Evolutionary conservation across 495 filamentous ascomycete species (phyloP).

Genomic region (Parathielavia appendiculata): DNA sequence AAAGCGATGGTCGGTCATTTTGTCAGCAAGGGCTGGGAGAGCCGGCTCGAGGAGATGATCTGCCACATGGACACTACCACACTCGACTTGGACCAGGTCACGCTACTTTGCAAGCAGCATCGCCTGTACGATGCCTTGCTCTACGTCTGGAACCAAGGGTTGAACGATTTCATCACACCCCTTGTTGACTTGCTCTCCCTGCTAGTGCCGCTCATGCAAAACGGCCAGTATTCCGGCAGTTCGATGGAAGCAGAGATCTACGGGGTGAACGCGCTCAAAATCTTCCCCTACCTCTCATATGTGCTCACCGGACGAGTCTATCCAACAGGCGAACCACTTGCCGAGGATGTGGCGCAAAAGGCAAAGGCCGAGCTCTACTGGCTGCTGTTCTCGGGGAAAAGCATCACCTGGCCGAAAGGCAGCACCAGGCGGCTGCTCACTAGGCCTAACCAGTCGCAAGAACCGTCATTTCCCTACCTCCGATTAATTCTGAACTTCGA

Average conservation of each 20-base stretch:
- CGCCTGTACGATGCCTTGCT: constrained; percentile 91
- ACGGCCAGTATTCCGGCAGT: constrained; percentile 42
- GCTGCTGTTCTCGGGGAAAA: constrained; percentile 83
- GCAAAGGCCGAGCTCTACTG: constrained; percentile 87
- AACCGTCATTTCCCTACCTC: constrained; percentile 77
- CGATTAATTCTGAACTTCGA: constrained; percentile 81
- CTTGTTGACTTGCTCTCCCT: constrained; percentile 77
- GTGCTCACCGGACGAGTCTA: constrained; percentile 87
- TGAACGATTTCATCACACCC: constrained; percentile 85
- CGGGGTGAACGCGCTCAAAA: constrained; percentile 71
- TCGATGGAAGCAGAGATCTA: constrained; percentile 46
- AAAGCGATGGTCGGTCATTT: constrained; percentile 82
- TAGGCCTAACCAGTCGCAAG: constrained; percentile 40
- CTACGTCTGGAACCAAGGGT: constrained; percentile 92
- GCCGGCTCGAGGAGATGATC: constrained; percentile 86
- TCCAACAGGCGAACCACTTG: constrained; percentile 71
- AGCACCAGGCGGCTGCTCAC: constrained; percentile 51
- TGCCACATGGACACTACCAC: constrained; percentile 86
- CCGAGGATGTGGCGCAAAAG: constrained; percentile 59
- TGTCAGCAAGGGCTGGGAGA: constrained; percentile 62
- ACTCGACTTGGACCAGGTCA: constrained; percentile 91
- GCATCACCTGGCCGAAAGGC: constrained; percentile 58
- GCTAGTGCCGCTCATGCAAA: constrained; percentile 54
- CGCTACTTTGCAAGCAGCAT: constrained; percentile 81
- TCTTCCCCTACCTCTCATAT: constrained; percentile 93